Conservation (phyloP, 1,284 basidiomycete genomes). For the Agaricales sp. region DNA sequence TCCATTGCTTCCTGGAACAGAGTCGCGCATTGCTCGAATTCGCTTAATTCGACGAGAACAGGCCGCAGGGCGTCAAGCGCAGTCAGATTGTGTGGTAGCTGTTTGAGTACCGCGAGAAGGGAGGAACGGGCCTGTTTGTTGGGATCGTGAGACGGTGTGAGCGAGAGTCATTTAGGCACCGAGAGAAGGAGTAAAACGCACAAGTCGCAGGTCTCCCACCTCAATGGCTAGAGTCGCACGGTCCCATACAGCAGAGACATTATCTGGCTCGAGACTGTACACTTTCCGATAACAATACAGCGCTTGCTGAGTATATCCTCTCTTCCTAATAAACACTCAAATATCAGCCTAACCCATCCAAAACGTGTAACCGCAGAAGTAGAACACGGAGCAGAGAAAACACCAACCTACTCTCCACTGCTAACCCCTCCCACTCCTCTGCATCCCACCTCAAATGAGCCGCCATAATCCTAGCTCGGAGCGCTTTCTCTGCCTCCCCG, state of each 20-base stretch:
- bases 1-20: conserved; percentile 59
- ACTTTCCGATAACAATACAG: conserved; percentile 89
- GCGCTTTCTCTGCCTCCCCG: conserved; percentile 56
- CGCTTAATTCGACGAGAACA: conserved; percentile 64
- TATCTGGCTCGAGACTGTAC: conserved; percentile 68
- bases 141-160: neutral
- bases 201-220: conserved; percentile 59
- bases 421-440: conserved; percentile 84
- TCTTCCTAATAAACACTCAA: conserved; percentile 32
- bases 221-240: conserved; percentile 77
- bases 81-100: conserved; percentile 72
- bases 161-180: neutral
- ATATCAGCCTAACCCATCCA: conserved; percentile 1
- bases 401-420: conserved; percentile 57
- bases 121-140: conserved; percentile 57
- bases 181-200: conserved; percentile 20
- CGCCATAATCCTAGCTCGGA: conserved; percentile 84
- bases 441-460: conserved; percentile 81
- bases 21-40: conserved; percentile 51
- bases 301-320: conserved; percentile 75
- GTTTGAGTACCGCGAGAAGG: conserved; percentile 66
- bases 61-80: conserved; percentile 75
- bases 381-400: neutral
- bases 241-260: conserved; percentile 87
- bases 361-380: no score